Evolutionary conservation across 176 grass and related monocot species (phyloP), one percentile per base, ranked within the genome.

Genomic region (Rhynchospora breviuscula): DNA sequence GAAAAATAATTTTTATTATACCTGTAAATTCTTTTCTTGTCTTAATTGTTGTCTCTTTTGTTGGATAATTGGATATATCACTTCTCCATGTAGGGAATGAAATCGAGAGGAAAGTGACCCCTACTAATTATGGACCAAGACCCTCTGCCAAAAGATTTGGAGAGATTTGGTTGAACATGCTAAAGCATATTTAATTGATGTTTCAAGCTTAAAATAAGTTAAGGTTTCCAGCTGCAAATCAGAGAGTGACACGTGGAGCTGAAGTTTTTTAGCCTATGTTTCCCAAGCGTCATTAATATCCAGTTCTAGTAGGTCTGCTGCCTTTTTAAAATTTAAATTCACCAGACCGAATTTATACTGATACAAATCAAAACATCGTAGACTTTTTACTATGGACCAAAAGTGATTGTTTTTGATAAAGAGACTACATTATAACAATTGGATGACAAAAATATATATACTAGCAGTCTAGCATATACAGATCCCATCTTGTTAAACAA

Each of bases 101-200:
- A 43, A 80, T 80, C 77, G 54, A 46, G 53, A 33, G 56, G 52
- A 59, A 80, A 44, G 72, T 29, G 54, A 19, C 29, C 26, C 12
- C 6, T n/a, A 59, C 18, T 80, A 80, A 44, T 80, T 80, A 80
- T 43, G 61, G 21, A 51, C 21, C 5, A 4, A 52, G 19, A 25
- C 4, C 70, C 78, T 62, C 78, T 62, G 54, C 78, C 56, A 80
- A 60, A 80, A 80, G 54, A 80, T 80, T 80, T 80, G 56, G 58
- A 80, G 78, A 80, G 58, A 75, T 75, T 49, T 52, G 19, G 0
- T 22, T 8, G 45, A 75, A 75, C 46, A 75, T 75, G 70, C 70
- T 51, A 75, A 25, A 2, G 6, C 19, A 75, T 75, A 52, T 75
- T 75, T 19, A 75, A 75, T 46, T 75, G 25, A 75, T 45, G 45